phyloP scores from a whole-genome alignment of 129 eudicot genomes.

The Lactuca sativa region DNA sequence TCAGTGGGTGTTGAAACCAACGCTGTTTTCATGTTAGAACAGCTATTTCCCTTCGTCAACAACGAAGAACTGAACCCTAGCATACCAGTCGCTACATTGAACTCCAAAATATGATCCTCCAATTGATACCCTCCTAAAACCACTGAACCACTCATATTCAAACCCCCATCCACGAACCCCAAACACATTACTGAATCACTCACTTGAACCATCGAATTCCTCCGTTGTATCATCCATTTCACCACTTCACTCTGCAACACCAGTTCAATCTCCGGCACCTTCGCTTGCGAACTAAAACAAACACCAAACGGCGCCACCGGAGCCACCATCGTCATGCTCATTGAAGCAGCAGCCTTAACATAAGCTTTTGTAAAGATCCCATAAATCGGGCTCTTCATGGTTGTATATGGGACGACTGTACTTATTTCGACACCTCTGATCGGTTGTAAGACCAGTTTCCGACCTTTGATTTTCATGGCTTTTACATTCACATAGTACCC shows the following conservation, averaged over 20 bases:
- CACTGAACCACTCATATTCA: constrained; percentile 37
- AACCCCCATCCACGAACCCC: constrained; percentile 81
- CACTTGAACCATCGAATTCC: constrained; percentile 64
- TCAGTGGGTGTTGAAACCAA: constrained; percentile 4
- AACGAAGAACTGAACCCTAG: constrained; percentile 70
- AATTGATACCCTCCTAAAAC: constrained; percentile 76
- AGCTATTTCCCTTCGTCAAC: constrained; percentile 38
- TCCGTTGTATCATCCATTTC: constrained; percentile 61
- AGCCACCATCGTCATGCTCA: constrained; percentile 53
- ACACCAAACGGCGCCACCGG: constrained; percentile 56
- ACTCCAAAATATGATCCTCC: constrained; percentile 76
- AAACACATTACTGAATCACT: constrained; percentile 71
- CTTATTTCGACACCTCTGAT: constrained; percentile 45
- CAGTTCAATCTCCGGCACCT: constrained; percentile 60
- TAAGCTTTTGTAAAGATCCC: constrained; percentile 39
- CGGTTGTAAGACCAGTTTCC: constrained; percentile 28
- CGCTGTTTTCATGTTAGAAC: constrained; percentile 37
- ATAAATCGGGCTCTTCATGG: constrained; percentile 45
- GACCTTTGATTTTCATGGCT: constrained; percentile 49
- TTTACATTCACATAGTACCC: constrained; percentile 46
- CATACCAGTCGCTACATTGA: constrained; percentile 66
- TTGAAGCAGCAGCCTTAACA: constrained; percentile 27
- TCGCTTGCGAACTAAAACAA: constrained; percentile 44
- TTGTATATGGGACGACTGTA: constrained; percentile 59
- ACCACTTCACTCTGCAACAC: constrained; percentile 80